Evolutionary conservation across 176 grass and related monocot species (phyloP).

Genomic region (Aegilops bicornis): DNA sequence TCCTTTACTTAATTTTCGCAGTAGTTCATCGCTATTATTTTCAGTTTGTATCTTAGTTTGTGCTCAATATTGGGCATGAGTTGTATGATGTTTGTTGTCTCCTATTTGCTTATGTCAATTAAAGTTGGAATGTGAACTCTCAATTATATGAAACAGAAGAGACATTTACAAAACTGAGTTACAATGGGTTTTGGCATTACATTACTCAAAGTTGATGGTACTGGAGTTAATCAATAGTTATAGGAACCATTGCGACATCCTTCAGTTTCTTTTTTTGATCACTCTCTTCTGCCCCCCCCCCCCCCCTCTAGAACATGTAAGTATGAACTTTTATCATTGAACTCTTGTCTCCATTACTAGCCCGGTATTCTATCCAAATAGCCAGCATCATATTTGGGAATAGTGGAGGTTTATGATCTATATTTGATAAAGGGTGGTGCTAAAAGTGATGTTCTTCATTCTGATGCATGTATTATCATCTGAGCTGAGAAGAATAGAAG

Average conservation of each 20-base stretch:
- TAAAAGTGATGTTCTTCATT: background rate
- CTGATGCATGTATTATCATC: conserved; percentile 10
- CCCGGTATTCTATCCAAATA: conserved; percentile 5
- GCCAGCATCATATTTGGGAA: background rate
- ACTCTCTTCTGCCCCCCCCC: background rate
- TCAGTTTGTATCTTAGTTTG: background rate
- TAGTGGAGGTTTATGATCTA: background rate
- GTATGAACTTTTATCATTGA: background rate
- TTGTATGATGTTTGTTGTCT: background rate
- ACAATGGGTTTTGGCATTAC: background rate
- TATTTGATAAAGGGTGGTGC: background rate
- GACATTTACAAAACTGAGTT: background rate
- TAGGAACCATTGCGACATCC: background rate
- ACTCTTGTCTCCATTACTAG: background rate
- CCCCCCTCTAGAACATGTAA: background rate
- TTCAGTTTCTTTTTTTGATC: background rate
- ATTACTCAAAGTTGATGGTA: background rate
- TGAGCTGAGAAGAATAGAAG: background rate
- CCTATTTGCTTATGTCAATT: background rate
- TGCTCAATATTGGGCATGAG: conserved; percentile 12
- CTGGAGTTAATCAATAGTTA: background rate
- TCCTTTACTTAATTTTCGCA: conserved; percentile 3
- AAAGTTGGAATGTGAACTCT: background rate
- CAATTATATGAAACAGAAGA: background rate
- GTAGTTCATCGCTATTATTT: background rate